Evolutionary conservation across 108 stramenopile genomes (phyloP), one percentile per base, ranked within the genome.

Genomic region (Epithemia pelagica): DNA sequence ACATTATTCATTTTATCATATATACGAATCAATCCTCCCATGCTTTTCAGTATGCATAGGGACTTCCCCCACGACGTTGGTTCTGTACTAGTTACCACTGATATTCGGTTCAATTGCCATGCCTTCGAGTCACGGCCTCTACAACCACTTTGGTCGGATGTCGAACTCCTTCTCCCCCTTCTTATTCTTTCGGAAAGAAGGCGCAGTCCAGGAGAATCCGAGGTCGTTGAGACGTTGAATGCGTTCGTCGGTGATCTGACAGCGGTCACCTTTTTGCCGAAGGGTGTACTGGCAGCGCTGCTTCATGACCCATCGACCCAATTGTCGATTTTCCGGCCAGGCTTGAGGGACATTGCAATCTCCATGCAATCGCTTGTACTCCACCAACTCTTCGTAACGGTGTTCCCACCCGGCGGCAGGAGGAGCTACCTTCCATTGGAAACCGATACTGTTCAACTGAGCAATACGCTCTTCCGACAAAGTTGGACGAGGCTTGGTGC

Each of bases 301-400:
- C 61, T 54, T 69, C 27, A 28, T 28, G 20, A 69, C 68, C 68
- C 68, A 69, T 28, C 51, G 30, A 20, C 67, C 67, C n/a, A 67
- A 32, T 29, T 19, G 20, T 26, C 21, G n/a, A 26, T 67, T 54
- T 32, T 32, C 23, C 7, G 59, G 59, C n/a, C 28, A 67, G 22
- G n/a, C 19, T 32, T 59, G 58, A 32, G 68, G 68, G n/a, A 69
- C 55, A 28, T 53, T 24, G 32, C 18, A n/a, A 52, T 69, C 29
- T 26, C 68, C 68, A 59, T 69, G 68, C 29, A 54, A 29, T 24
- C 19, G 19, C 56, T 57, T 58, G 66, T 59, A 67, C 7, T 67
- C 66, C 37, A 31, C 25, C 25, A 67, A 30, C 58, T 67, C 24
- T 15, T 59, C 25, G n/a, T 29, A 32, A 7, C 66, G 66, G 27